These are phyloP conservation scores for Geoglossum cookeanum DNA, from an alignment of 2,329 filamentous ascomycete genomes.

Conservation along the genomic window DNA sequence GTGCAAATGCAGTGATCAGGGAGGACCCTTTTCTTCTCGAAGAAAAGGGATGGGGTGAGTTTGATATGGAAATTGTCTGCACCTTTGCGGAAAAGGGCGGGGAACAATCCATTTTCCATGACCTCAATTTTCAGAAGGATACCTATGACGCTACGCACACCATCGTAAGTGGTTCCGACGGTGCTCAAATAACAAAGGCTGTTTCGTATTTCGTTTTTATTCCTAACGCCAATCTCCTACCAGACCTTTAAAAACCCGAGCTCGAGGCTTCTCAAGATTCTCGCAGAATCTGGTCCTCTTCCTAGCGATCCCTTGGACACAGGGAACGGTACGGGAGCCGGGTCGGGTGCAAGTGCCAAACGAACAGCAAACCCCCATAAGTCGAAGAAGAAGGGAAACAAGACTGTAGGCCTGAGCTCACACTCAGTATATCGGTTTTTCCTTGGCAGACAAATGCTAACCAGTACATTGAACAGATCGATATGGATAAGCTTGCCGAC, in stretches of 20 bases:
- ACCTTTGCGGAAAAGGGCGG: constrained; percentile 69
- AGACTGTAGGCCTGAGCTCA: constrained; percentile 25
- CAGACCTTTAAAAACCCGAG: constrained; percentile 83
- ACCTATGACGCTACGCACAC: constrained; percentile 69
- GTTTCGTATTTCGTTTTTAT: neutral
- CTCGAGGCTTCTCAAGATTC: constrained; percentile 55
- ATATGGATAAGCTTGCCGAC: constrained; percentile 95
- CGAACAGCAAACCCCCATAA: constrained; percentile 40
- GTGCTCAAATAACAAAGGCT: neutral
- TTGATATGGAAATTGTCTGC: constrained; percentile 79
- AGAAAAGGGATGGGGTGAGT: constrained; percentile 97
- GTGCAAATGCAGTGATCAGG: constrained; percentile 42
- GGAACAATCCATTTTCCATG: constrained; percentile 63
- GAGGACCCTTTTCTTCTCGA: constrained; percentile 73
- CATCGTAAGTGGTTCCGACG: constrained; percentile 32
- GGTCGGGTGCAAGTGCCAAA: constrained; percentile 19
- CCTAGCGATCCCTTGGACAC: constrained; percentile 46
- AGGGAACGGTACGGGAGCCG: constrained; percentile 40
- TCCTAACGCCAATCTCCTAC: neutral
- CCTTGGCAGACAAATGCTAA: neutral
- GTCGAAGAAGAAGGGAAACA: constrained; percentile 55
- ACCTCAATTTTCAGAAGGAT: constrained; percentile 73
- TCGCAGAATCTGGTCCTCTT: constrained; percentile 74
- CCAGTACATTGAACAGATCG: constrained; percentile 31
- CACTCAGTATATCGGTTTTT: neutral